Percentiles rank a stretch among this genome's conserved stretches.
These are phyloP conservation scores for Boletellus ananiceps DNA, from an alignment of 768 basidiomycete species.

Conservation along the genomic window DNA sequence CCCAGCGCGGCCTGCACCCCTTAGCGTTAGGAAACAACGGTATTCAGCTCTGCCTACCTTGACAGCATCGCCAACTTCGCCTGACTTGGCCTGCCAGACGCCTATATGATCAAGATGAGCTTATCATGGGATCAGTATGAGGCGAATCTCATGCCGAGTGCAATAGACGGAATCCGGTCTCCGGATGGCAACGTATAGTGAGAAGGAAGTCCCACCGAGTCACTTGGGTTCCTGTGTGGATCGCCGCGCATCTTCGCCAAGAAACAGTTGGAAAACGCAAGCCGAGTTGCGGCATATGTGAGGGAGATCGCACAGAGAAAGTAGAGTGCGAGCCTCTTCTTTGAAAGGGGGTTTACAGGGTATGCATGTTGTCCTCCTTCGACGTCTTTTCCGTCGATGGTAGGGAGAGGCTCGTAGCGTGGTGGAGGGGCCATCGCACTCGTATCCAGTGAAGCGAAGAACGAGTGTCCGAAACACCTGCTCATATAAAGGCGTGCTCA, in stretches of 20 bases:
- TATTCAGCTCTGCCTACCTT: constrained; percentile 36
- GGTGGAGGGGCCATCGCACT: constrained; percentile 13
- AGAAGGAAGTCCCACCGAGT: constrained; percentile 32
- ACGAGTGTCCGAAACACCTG: no score
- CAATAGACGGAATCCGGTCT: constrained; percentile 62
- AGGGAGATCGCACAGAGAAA: constrained; percentile 16
- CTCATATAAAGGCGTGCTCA: no score
- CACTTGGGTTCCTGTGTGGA: constrained; percentile 19
- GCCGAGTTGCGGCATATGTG: constrained; percentile 22
- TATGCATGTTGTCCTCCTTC: neutral
- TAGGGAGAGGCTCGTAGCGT: constrained; percentile 23
- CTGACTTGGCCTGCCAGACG: constrained; percentile 54
- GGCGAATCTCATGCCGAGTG: constrained; percentile 43
- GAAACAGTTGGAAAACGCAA: constrained; percentile 11
- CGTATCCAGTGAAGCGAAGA: neutral
- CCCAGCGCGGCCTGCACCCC: constrained; percentile 46
- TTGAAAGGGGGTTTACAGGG: neutral
- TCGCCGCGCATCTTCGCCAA: constrained; percentile 8
- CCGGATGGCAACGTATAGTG: constrained; percentile 63
- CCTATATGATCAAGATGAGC: constrained; percentile 33
- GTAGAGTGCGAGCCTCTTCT: constrained; percentile 25
- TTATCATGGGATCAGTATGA: neutral
- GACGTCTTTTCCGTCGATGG: constrained; percentile 8
- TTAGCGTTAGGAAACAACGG: neutral
- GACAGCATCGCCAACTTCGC: constrained; percentile 65